Percentiles rank a stretch among this genome's conserved stretches.
Evolutionary conservation across 352 stramenopile species (phyloP).

Genomic region (Pythium myriotylum): DNA sequence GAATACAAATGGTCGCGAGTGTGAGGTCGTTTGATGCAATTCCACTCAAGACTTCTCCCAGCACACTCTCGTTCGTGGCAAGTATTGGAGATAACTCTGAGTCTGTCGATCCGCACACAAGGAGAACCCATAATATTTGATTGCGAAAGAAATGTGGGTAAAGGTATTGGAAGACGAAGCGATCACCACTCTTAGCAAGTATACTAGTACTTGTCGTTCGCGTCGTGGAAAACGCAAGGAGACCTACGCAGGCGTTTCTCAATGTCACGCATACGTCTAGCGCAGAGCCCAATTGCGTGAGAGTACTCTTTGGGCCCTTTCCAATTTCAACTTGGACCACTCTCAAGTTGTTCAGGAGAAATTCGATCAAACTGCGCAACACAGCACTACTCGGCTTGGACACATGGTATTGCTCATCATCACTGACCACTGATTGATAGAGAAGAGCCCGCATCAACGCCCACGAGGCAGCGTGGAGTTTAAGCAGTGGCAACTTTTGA

Average conservation of each 20-base stretch:
- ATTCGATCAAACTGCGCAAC: conserved; percentile 49
- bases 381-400: conserved; percentile 28
- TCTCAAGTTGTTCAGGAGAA: conserved; percentile 72
- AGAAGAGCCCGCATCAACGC: conserved; percentile 78
- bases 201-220: conserved; percentile 1
- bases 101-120: conserved; percentile 69
- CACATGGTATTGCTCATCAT: background rate
- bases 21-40: conserved; percentile 67
- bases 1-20: conserved; percentile 75
- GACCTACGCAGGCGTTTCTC: conserved; percentile 65
- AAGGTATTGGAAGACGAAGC: conserved; percentile 25
- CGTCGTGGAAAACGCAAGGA: conserved; percentile 63
- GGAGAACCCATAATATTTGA: conserved; percentile 75
- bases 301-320: conserved; percentile 2
- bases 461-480: conserved; percentile 78
- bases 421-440: conserved; percentile 67
- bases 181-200: background rate
- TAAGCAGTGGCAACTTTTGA: conserved; percentile 69
- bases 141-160: conserved; percentile 75
- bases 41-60: conserved; percentile 59
- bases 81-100: conserved; percentile 66
- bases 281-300: conserved; percentile 13
- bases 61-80: conserved; percentile 54
- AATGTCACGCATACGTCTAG: conserved; percentile 43
- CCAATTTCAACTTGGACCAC: conserved; percentile 31